Evolutionary conservation across 1,284 basidiomycete species (phyloP).

Genomic region (Mycosarcoma mackinlayi): DNA sequence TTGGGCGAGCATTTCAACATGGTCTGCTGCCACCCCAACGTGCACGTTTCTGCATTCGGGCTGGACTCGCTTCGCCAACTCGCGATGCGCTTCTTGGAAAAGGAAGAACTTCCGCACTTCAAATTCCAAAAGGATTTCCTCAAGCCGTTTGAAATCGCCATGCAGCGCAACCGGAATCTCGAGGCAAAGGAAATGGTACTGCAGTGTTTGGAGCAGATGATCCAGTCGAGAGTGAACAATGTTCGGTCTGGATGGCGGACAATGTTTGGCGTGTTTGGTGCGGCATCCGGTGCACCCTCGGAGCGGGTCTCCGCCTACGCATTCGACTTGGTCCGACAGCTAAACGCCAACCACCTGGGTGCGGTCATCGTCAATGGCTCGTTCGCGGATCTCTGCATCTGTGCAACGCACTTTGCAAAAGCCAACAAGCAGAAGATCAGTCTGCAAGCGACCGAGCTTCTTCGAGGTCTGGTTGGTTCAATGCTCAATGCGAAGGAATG

Average conservation of each 20-base stretch:
- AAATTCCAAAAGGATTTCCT: constrained; percentile 99
- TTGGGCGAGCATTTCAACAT: constrained; percentile 99
- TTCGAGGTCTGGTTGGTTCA: constrained; percentile 82
- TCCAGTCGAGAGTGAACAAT: constrained; percentile 92
- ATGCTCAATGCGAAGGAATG: constrained; percentile 75
- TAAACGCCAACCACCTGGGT: constrained; percentile 91
- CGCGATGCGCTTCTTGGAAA: constrained; percentile 98
- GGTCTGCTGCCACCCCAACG: constrained; percentile 98
- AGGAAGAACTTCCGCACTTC: constrained; percentile 97
- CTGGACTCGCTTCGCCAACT: constrained; percentile 97
- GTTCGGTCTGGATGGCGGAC: constrained; percentile 98
- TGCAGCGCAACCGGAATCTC: constrained; percentile 93
- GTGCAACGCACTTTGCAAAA: constrained; percentile 99
- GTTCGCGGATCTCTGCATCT: constrained; percentile 94
- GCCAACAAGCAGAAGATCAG: constrained; percentile 98
- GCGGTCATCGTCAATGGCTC: constrained; percentile 90
- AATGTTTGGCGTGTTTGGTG: constrained; percentile 98
- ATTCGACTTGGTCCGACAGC: constrained; percentile 91
- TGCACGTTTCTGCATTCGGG: constrained; percentile 95
- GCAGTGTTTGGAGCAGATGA: constrained; percentile 99
- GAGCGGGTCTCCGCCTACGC: constrained; percentile 93
- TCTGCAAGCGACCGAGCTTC: constrained; percentile 94
- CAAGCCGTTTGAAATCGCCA: constrained; percentile 97
- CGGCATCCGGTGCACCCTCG: constrained; percentile 91
- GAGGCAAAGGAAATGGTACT: constrained; percentile 98